Percentiles rank a stretch among this genome's conserved stretches.
Evolutionary conservation across 2,329 filamentous ascomycete species (phyloP).

Genomic region (Botrytis fabae): DNA sequence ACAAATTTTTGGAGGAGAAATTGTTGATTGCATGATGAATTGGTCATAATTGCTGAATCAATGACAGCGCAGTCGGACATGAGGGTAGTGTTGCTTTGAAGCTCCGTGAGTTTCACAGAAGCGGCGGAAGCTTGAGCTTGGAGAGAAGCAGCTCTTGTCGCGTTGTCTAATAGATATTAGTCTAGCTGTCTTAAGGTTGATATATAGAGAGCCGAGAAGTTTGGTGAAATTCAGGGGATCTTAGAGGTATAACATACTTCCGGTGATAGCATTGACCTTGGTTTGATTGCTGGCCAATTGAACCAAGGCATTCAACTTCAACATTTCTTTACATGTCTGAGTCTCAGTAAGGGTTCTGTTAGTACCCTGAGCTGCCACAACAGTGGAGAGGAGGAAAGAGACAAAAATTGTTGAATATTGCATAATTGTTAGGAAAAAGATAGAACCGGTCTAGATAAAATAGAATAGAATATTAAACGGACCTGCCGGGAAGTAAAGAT

Average conservation of each 20-base stretch:
- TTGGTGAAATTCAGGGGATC: neutral
- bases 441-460: neutral
- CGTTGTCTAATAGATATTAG: constrained; percentile 35
- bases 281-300: constrained; percentile 44
- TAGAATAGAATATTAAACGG: constrained; percentile 13
- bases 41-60: constrained; percentile 32
- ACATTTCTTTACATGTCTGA: constrained; percentile 42
- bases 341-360: constrained; percentile 38
- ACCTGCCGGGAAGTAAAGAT: constrained; percentile 13
- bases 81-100: constrained; percentile 44
- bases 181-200: neutral
- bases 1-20: constrained; percentile 29
- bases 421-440: constrained; percentile 24
- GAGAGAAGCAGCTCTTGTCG: constrained; percentile 43
- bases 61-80: constrained; percentile 41
- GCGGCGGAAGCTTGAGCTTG: constrained; percentile 43
- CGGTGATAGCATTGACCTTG: constrained; percentile 39
- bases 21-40: constrained; percentile 26
- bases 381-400: constrained; percentile 31
- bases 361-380: constrained; percentile 38
- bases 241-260: constrained; percentile 24
- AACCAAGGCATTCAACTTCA: constrained; percentile 38
- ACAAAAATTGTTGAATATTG: constrained; percentile 34
- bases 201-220: neutral
- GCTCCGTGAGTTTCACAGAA: constrained; percentile 38